Base-by-base conservation (phyloP, 177 flowering plant species). In the Tripterygium wilfordii region DNA sequence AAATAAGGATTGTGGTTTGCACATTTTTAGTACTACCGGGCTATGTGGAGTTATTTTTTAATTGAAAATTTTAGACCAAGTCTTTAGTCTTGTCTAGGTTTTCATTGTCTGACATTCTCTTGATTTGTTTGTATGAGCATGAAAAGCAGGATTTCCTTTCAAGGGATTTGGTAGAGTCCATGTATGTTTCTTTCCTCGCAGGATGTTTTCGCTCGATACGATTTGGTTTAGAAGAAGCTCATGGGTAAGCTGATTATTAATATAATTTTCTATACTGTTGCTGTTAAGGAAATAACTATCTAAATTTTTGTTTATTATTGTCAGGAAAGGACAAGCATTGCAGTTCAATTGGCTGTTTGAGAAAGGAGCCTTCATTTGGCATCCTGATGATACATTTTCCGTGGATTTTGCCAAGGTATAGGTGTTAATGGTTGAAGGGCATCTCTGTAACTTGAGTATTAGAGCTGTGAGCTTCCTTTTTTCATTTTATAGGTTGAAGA, bases 291-390 rank as follows among this genome's bases (percentile, higher is more conserved):
- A n/a, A n/a, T n/a, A n/a, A n/a, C n/a, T n/a, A n/a, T n/a, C n/a
- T n/a, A n/a, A n/a, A n/a, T n/a, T n/a, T n/a, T n/a, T n/a, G n/a
- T n/a, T n/a, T n/a, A 30, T 36, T 27, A 36, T 45, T 41, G 39
- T 12, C 81, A 90, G 98, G 15, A 91, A 91, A 75, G 98, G 98
- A 31, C 95, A 85, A 63, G 98, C 98, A n/a, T 56, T 91, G 67
- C 95, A 88, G 68, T 91, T 91, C 38, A 91, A 91, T 59, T 91
- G 91, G 85, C 65, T 88, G 51, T 79, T 76, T 47, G 90, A 88
- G 66, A 85, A 83, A 63, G 95, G 78, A 48, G 96, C 92, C 42
- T 79, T 91, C 56, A 37, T 75, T 50, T 51, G 75, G 62, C 81
- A 79, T 49, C 51, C 60, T 5, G 80, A 88, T 67, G 84, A 75